A percentile compares a stretch with the other conserved stretches of the same genome.
These are phyloP conservation scores for Tuber melanosporum DNA, from an alignment of 495 filamentous ascomycete species.

Conservation along the genomic window DNA sequence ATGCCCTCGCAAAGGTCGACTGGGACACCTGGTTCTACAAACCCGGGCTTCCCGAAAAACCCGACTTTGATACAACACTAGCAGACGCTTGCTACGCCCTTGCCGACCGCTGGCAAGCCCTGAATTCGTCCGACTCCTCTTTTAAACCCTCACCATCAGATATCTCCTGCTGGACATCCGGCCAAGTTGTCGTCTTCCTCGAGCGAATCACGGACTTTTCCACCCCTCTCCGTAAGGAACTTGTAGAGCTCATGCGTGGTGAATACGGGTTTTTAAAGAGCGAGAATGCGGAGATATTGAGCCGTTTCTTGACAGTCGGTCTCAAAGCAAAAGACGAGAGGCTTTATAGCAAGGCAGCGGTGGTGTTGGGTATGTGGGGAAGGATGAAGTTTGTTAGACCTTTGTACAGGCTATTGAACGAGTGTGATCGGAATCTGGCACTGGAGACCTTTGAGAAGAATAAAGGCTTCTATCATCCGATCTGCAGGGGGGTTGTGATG, in stretches of 20 bases:
- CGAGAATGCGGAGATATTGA: conserved; percentile 77
- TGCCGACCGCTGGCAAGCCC: conserved; percentile 62
- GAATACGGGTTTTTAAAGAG: conserved; percentile 62
- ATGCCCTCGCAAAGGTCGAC: conserved; percentile 64
- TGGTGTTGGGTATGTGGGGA: conserved; percentile 72
- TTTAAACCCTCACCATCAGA: conserved; percentile 66
- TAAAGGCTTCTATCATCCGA: conserved; percentile 90
- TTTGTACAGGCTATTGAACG: conserved; percentile 66
- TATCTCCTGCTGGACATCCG: conserved; percentile 64
- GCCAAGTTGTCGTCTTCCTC: conserved; percentile 85
- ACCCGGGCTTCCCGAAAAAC: conserved; percentile 82
- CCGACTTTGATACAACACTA: conserved; percentile 78
- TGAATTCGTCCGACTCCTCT: conserved; percentile 40
- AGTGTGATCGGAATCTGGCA: conserved; percentile 65
- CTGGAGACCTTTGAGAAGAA: conserved; percentile 78
- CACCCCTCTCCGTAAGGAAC: conserved; percentile 54
- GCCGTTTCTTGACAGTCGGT: conserved; percentile 69
- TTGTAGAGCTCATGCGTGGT: conserved; percentile 61
- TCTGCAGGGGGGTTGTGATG: conserved; percentile 69
- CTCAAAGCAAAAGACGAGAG: conserved; percentile 63
- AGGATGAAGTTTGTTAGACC: conserved; percentile 96
- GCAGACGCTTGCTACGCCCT: conserved; percentile 79
- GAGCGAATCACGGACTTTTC: conserved; percentile 63
- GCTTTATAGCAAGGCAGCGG: conserved; percentile 61
- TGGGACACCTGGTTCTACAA: conserved; percentile 85